Evolutionary conservation across 257 asterid genomes (phyloP), one percentile per base, ranked within the genome.

Genomic region (Rubia yunnanensis): DNA sequence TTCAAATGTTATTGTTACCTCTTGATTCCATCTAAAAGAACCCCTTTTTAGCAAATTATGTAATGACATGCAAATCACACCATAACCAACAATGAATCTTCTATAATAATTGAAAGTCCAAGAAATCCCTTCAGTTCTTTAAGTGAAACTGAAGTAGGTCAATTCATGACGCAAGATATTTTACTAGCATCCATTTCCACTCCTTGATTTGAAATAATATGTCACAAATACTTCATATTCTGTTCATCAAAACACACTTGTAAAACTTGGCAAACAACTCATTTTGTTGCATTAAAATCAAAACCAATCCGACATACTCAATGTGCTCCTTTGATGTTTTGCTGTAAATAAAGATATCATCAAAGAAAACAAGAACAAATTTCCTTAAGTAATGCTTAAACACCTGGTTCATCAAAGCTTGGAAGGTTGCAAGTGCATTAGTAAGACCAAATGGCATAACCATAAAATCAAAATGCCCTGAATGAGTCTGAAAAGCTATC

Each of bases 401-500:
- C n/a, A n/a, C n/a, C n/a, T n/a, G n/a, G n/a, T n/a, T n/a, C n/a
- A n/a, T n/a, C n/a, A n/a, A n/a, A n/a, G n/a, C n/a, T n/a, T n/a
- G n/a, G n/a, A n/a, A n/a, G n/a, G n/a, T n/a, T n/a, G n/a, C n/a
- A n/a, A n/a, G n/a, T n/a, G n/a, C n/a, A n/a, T n/a, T 73, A 15
- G 58, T 69, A 0, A 59, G 22, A 0, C 49, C 49, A 41, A 41
- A 41, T 1, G 49, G 15, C 49, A 41, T 41, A 1, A 41, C 49
- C 1, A 41, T 1, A 8, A 41, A 41, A 3, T 64, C 63, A 23
- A 57, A 74, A 2, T 71, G 63, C 75, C 65, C 49, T 10, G 8
- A n/a, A 13, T 60, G 65, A 2, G 65, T 32, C 32, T 22, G 41
- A 8, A 60, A 60, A 10, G 65, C 27, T 10, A 26, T 60, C n/a